Base-by-base conservation (phyloP, 495 filamentous ascomycete species). In the Penicillium desertorum region DNA sequence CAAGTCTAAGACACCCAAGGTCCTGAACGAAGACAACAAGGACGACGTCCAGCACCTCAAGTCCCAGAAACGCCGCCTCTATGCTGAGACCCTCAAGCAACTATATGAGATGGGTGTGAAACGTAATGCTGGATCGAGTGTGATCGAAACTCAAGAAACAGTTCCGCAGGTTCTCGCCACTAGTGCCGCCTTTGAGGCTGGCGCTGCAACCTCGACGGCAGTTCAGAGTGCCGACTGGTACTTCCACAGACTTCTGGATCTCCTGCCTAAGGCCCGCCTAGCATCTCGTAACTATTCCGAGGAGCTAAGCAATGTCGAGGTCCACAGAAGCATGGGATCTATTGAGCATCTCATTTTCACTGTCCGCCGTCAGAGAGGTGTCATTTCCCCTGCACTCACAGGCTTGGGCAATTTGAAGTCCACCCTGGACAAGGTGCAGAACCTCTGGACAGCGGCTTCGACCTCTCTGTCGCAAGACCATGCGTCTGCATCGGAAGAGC, bases 81-180 rank as follows among this genome's bases (percentile, higher is more conserved):
- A 93, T 60, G 86, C 89, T 1, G 93, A 98, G 60, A 90, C 88
- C 0, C 74, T 99, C 54, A 90, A 88, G 64, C 81, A 81, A 7
- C 71, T 97, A 2, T 84, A 90, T 22, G 81, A 87, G 23, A 96
- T 98, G 91, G 95, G 95, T 19, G 83, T 98, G 55, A 87, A 87
- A 62, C 83, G 85, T 14, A 96, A 91, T 66, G 76, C 93, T 20
- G 83, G 87, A 57, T 81, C 78, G 29, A 83, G 85, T 59, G 67
- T 84, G 44, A 79, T 97, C 9, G 79, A 80, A 32, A 82, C 83
- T 41, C 95, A 99, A 71, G 77, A 79, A 32, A 85, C 88, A 5
- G 75, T 89, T 12, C 77, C 87, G 12, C 77, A 81, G 20, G 78
- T 97, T 0, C 78, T 98, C 59, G 77, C 86, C 49, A 78, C 71